Evolutionary conservation across 75 land plant genomes (phyloP).

Genomic region (Pinus taeda): DNA sequence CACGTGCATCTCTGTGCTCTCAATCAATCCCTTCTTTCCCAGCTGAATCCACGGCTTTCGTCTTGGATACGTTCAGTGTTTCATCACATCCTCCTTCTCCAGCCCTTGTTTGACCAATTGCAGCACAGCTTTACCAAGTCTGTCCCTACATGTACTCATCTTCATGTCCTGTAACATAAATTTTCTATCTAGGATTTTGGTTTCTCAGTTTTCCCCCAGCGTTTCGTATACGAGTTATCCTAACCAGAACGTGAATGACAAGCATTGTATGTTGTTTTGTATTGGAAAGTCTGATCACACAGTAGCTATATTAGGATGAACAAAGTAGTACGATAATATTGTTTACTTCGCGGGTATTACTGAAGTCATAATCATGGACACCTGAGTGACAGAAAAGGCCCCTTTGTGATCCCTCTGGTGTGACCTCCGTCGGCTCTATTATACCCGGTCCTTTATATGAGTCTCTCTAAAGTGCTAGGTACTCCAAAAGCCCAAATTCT

Average conservation of each 20-base stretch:
- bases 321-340: not conserved
- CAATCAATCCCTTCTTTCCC: not conserved
- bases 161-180: not conserved
- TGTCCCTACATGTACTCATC: not conserved
- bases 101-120: not conserved
- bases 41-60: not conserved
- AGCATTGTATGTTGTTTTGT: not conserved
- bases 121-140: not conserved
- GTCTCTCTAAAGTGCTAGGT: not conserved
- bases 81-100: not conserved
- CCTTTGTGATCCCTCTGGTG: not conserved
- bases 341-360: not conserved
- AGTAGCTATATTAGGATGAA: not conserved
- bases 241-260: not conserved
- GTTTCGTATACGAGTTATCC: not conserved
- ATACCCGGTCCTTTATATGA: not conserved
- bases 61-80: not conserved
- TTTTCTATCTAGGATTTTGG: too few relatives aligned
- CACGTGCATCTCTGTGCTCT: slow-evolving; percentile 6
- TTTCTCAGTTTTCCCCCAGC: too few relatives aligned
- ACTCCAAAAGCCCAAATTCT: not conserved
- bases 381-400: not conserved
- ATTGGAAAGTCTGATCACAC: not conserved
- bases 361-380: not conserved
- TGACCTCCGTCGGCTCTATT: not conserved